These are phyloP conservation scores for Cercospora sp. DNA, from an alignment of 2,329 filamentous ascomycete species.

Conservation along the genomic window DNA sequence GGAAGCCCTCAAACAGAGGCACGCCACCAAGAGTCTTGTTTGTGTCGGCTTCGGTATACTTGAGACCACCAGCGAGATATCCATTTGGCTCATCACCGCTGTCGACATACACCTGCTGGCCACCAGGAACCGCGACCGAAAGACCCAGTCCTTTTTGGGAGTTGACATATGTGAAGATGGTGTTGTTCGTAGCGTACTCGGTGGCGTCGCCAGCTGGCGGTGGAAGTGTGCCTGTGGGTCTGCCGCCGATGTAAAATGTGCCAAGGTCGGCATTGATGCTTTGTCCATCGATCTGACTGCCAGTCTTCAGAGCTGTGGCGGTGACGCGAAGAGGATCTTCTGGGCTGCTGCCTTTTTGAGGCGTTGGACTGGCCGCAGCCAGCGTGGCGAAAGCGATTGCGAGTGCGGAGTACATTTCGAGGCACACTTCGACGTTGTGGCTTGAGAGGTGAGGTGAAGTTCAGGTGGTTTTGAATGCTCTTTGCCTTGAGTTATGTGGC, in stretches of 20 bases:
- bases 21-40: not conserved
- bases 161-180: not conserved
- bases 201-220: not conserved
- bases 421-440: not conserved
- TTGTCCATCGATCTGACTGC: not conserved
- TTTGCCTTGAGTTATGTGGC: no score
- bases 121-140: not conserved
- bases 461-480: not conserved
- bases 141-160: not conserved
- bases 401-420: not conserved
- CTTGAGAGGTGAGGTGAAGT: not conserved
- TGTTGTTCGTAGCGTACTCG: not conserved
- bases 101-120: not conserved
- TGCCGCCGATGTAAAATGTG: not conserved
- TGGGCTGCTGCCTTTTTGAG: not conserved
- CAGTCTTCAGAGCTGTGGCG: not conserved
- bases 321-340: not conserved
- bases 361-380: not conserved
- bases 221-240: not conserved
- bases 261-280: not conserved
- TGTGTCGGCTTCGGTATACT: not conserved
- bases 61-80: not conserved
- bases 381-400: not conserved
- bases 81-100: not conserved
- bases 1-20: constrained; percentile 28